Conservation (phyloP, 768 basidiomycete species). For the Mycena epipterygia region DNA sequence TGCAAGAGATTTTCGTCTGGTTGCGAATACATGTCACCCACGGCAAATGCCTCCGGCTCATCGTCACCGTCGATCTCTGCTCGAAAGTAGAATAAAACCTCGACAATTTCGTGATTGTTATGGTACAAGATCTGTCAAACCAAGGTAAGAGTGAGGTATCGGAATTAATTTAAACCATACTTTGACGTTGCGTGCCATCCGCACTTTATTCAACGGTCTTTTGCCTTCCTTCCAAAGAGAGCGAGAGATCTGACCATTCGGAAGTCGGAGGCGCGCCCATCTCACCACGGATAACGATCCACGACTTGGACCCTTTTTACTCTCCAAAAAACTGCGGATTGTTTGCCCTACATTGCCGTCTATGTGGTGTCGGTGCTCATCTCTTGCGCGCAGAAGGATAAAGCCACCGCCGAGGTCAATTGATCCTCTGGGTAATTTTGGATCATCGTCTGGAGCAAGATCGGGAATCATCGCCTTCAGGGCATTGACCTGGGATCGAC, state of each 20-base stretch:
- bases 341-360: neutral
- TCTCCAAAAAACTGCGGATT: neutral
- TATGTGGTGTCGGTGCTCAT: neutral
- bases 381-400: conserved; percentile 23
- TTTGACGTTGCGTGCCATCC: conserved; percentile 29
- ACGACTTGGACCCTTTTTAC: no score
- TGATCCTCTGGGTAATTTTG: neutral
- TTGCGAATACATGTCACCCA: conserved; percentile 1
- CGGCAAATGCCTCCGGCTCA: neutral
- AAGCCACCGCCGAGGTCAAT: conserved; percentile 27
- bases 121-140: neutral
- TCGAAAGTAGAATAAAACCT: conserved; percentile 3
- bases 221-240: conserved; percentile 37
- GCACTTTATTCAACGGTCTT: neutral
- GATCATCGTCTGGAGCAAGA: conserved; percentile 11
- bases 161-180: neutral
- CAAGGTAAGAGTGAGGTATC: neutral
- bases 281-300: neutral
- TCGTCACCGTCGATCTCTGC: neutral
- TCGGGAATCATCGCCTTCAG: conserved; percentile 13
- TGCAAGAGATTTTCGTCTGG: conserved; percentile 5
- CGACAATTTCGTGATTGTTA: neutral
- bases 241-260: conserved; percentile 39
- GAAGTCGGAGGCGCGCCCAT: conserved; percentile 37
- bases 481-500: conserved; percentile 29